These are phyloP conservation scores for Trametes hirsuta DNA, from an alignment of 1,284 basidiomycete genomes.

Conservation along the genomic window DNA sequence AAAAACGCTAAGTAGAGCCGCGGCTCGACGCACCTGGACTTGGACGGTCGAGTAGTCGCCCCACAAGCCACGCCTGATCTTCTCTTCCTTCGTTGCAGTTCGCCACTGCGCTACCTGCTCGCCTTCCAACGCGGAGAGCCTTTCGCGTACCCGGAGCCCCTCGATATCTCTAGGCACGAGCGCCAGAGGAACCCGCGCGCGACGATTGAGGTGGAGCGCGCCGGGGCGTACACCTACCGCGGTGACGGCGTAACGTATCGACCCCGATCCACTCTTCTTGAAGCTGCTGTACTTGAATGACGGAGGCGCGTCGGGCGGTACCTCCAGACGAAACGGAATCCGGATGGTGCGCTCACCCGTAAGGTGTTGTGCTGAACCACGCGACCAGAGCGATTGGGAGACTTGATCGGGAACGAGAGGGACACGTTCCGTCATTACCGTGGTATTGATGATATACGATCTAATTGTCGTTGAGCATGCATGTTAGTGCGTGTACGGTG, in stretches of 20 bases:
- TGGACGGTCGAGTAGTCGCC: slow-evolving; percentile 26
- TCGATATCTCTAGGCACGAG: slow-evolving; percentile 25
- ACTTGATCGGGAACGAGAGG: slow-evolving; percentile 8
- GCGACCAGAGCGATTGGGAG: slow-evolving; percentile 24
- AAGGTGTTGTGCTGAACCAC: slow-evolving; percentile 24
- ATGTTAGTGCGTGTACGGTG: not conserved
- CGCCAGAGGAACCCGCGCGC: slow-evolving; percentile 16
- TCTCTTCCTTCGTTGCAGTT: slow-evolving; percentile 6
- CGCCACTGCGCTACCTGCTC: slow-evolving; percentile 7
- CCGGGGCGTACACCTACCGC: slow-evolving; percentile 25
- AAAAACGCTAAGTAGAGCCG: too few relatives aligned
- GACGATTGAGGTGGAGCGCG: slow-evolving; percentile 20
- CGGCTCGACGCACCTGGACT: slow-evolving; percentile 14
- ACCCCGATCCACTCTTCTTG: not conserved
- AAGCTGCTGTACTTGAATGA: slow-evolving; percentile 22
- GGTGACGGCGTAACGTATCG: slow-evolving; percentile 23
- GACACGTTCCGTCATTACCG: not conserved
- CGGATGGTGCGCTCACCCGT: slow-evolving; percentile 24
- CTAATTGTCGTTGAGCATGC: not conserved
- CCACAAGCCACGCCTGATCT: slow-evolving; percentile 27
- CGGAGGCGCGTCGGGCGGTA: slow-evolving; percentile 26
- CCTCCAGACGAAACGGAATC: slow-evolving; percentile 27
- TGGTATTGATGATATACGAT: not conserved
- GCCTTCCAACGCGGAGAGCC: slow-evolving; percentile 16
- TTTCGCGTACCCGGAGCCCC: slow-evolving; percentile 6